Conservation (phyloP, 129 eudicot genomes). For the carrot (Daucus carota) region DNA sequence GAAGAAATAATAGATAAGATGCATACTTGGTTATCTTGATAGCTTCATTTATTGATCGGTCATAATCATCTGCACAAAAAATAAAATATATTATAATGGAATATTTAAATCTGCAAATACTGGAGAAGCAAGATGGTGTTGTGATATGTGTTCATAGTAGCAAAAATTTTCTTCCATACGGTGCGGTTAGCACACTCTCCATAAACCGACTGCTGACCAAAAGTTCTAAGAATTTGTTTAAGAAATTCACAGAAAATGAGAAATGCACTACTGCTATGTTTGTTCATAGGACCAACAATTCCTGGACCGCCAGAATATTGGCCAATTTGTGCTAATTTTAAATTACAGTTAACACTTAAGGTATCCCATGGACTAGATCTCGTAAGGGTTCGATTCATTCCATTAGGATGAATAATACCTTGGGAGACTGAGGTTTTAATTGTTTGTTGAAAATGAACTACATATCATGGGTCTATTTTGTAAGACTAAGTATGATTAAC, state of each 20-base stretch:
- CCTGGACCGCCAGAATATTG: not conserved
- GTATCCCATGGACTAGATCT: not conserved
- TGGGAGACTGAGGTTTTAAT: not conserved
- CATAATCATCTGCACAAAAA: constrained; percentile 76
- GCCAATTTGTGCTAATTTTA: not conserved
- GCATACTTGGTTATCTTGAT: constrained; percentile 21
- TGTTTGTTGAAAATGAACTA: not conserved
- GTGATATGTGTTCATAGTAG: not conserved
- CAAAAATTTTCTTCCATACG: not conserved
- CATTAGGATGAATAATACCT: not conserved
- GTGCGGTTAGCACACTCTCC: not conserved
- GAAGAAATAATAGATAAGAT: not conserved
- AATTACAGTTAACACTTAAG: not conserved
- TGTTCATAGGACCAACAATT: not conserved
- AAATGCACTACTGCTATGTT: not conserved
- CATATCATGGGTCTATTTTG: not conserved
- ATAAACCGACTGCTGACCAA: not conserved
- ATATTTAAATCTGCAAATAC: not conserved
- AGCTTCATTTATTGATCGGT: constrained; percentile 90
- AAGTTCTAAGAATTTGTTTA: not conserved
- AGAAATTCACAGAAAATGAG: not conserved
- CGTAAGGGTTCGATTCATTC: not conserved
- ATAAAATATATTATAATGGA: constrained; percentile 1
- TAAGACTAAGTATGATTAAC: not conserved
- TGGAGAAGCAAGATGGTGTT: not conserved